Conservation (phyloP, 805 yeast species). For the Saccharomycopsis capsularis region DNA sequence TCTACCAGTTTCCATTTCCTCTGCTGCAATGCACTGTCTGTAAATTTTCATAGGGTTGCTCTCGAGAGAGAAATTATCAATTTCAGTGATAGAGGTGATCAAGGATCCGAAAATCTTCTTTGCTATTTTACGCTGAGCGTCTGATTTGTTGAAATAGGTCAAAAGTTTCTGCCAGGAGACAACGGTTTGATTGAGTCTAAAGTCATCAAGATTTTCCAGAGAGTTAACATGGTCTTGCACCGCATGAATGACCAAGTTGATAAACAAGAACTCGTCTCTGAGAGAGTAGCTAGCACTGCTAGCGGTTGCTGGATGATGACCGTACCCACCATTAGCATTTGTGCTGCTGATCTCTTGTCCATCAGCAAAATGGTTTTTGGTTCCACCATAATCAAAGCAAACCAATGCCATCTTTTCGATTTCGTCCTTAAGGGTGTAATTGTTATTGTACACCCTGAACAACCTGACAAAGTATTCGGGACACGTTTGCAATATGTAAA, state of each 20-base stretch:
- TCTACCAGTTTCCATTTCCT: constrained; percentile 18
- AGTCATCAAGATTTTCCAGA: constrained; percentile 24
- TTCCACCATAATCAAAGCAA: constrained; percentile 14
- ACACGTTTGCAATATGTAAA: constrained; percentile 79
- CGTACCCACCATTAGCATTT: neutral
- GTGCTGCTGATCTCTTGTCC: neutral
- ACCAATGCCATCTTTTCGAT: constrained; percentile 16
- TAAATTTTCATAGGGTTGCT: constrained; percentile 71
- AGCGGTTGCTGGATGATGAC: no score
- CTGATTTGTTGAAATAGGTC: constrained; percentile 29
- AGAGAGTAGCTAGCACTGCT: constrained; percentile 7
- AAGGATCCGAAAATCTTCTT: constrained; percentile 33
- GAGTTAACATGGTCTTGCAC: constrained; percentile 36
- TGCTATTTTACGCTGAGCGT: constrained; percentile 31
- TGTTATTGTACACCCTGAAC: constrained; percentile 9
- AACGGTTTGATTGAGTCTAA: constrained; percentile 22
- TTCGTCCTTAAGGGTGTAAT: constrained; percentile 8
- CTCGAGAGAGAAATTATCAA: constrained; percentile 52
- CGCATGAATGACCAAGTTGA: constrained; percentile 46
- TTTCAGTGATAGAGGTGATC: constrained; percentile 31
- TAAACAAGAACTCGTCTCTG: constrained; percentile 65
- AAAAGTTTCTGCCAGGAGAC: constrained; percentile 41
- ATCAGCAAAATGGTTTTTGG: constrained; percentile 5
- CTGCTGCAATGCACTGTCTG: constrained; percentile 2
- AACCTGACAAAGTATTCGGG: constrained; percentile 58